phyloP scores from a whole-genome alignment of 371 early-diverging fungal genomes.

The Umbelopsis sp. region DNA sequence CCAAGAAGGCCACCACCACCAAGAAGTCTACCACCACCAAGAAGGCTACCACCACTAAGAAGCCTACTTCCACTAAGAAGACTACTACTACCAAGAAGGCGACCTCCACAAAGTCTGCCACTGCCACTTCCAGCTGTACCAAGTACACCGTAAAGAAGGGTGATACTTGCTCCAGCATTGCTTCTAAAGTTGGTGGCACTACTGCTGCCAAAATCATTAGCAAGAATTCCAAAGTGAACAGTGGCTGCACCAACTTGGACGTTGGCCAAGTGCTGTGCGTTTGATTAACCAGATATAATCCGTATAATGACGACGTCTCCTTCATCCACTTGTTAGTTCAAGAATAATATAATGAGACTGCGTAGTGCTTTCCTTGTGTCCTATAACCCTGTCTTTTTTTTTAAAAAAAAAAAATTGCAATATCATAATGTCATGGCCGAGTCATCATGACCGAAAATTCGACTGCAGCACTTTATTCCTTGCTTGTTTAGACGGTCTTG shows the following conservation, averaged over 20 bases:
- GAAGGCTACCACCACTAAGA: background rate
- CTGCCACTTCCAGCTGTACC: background rate
- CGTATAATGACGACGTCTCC: background rate
- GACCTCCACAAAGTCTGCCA: background rate
- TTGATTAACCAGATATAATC: background rate
- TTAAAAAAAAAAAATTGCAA: background rate
- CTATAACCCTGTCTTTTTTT: background rate
- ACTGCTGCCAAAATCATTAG: conserved; percentile 24
- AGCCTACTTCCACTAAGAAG: background rate
- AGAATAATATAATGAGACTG: background rate
- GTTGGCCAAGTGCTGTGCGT: conserved; percentile 7
- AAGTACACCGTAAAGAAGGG: conserved; percentile 25
- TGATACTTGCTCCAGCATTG: conserved; percentile 40
- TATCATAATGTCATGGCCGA: background rate
- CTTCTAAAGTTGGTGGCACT: conserved; percentile 31
- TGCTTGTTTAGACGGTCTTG: too few species aligned
- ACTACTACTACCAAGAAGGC: background rate
- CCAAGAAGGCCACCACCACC: background rate
- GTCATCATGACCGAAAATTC: background rate
- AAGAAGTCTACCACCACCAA: background rate
- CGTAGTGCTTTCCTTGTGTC: background rate
- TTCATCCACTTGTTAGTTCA: background rate
- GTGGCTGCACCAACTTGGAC: conserved; percentile 36
- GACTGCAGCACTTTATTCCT: background rate
- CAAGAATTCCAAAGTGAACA: conserved; percentile 43